Conservation (phyloP, 495 filamentous ascomycete genomes). For the Hypoxylon intermedium region DNA sequence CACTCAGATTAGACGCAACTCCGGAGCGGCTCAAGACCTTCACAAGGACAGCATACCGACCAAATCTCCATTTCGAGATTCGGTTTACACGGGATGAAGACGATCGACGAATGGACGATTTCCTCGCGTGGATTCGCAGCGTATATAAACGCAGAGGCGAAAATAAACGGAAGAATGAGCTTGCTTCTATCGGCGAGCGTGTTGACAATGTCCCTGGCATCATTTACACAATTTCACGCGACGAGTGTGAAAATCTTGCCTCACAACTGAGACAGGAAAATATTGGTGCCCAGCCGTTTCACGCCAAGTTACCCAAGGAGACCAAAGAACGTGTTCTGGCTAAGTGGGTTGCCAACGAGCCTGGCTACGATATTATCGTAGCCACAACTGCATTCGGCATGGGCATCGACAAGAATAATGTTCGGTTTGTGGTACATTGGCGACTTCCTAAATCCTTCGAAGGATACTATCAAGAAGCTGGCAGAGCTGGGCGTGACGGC, state of each 20-base stretch:
- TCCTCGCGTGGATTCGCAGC: constrained; percentile 73
- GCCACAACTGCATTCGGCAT: constrained; percentile 97
- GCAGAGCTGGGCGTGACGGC: constrained; percentile 87
- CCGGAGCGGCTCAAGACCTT: constrained; percentile 70
- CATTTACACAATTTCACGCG: constrained; percentile 83
- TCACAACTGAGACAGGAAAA: constrained; percentile 63
- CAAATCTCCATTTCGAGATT: constrained; percentile 92
- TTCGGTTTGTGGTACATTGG: constrained; percentile 95
- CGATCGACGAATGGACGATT: constrained; percentile 71
- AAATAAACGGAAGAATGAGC: constrained; percentile 55
- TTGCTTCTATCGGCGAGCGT: constrained; percentile 58
- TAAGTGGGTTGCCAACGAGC: constrained; percentile 77
- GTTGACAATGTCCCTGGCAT: constrained; percentile 77
- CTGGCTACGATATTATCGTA: constrained; percentile 86
- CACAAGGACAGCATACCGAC: constrained; percentile 77
- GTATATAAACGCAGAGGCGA: constrained; percentile 69
- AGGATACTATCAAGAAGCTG: constrained; percentile 94
- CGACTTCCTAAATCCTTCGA: constrained; percentile 90
- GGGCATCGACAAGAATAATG: constrained; percentile 95
- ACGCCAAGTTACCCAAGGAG: constrained; percentile 67
- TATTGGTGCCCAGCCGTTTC: constrained; percentile 74
- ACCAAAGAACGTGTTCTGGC: constrained; percentile 68
- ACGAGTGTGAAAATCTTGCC: constrained; percentile 78
- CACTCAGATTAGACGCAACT: constrained; percentile 67
- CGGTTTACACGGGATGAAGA: constrained; percentile 81